A percentile compares a stretch with the other conserved stretches of the same genome.
Evolutionary conservation across 495 filamentous ascomycete genomes (phyloP).

Genomic region (Cladorrhinum samala): DNA sequence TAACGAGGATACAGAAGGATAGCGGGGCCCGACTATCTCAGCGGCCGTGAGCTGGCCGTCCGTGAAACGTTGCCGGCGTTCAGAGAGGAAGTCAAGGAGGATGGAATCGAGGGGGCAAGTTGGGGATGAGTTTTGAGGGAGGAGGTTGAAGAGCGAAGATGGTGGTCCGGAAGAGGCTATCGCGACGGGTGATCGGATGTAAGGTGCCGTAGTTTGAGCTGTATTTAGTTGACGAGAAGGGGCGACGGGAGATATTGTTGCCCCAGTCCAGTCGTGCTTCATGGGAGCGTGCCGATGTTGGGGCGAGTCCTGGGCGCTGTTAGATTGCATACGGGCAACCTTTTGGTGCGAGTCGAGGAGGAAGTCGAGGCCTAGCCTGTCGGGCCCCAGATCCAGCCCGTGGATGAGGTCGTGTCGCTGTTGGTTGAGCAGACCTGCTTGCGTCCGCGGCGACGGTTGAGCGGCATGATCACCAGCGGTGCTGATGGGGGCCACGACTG

Average conservation of each 20-base stretch:
- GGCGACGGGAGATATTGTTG: not conserved
- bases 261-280: constrained; percentile 39
- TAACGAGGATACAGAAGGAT: constrained; percentile 69
- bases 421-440: constrained; percentile 34
- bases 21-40: constrained; percentile 63
- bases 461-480: constrained; percentile 8
- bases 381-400: constrained; percentile 51
- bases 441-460: constrained; percentile 12
- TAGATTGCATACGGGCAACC: constrained; percentile 29
- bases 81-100: constrained; percentile 69
- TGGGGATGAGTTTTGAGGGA: constrained; percentile 54
- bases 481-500: constrained; percentile 9
- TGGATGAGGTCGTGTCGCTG: constrained; percentile 52
- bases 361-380: constrained; percentile 63
- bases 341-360: constrained; percentile 48
- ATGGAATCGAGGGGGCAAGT: constrained; percentile 69
- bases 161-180: not conserved
- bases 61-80: constrained; percentile 56
- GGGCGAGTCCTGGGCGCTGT: constrained; percentile 33
- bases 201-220: too few relatives aligned
- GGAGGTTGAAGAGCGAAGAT: constrained; percentile 25
- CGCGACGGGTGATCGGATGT: not conserved
- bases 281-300: constrained; percentile 32
- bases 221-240: not conserved
- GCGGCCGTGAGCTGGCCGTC: constrained; percentile 49